phyloP scores from a whole-genome alignment of 495 filamentous ascomycete species.

The Amphirosellinia nigrospora region DNA sequence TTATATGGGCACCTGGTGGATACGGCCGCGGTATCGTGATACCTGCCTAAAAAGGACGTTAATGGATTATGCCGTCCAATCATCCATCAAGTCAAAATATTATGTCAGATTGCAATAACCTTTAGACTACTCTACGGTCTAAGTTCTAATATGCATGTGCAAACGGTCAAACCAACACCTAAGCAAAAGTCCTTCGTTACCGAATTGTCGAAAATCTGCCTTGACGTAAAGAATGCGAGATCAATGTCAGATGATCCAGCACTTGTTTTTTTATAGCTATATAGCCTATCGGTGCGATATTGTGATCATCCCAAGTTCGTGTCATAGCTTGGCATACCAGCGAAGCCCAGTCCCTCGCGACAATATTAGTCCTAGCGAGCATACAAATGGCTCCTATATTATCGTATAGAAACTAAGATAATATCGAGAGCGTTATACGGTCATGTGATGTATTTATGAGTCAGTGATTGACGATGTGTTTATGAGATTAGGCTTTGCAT shows the following conservation, averaged over 20 bases:
- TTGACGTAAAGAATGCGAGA: background rate
- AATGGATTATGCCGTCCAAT: background rate
- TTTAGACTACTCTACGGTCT: background rate
- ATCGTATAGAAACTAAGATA: background rate
- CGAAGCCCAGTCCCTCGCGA: background rate
- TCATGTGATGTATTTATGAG: background rate
- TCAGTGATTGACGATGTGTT: background rate
- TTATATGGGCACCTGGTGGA: constrained; percentile 3
- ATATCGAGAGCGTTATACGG: background rate
- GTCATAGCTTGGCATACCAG: too few relatives aligned
- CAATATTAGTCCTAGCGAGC: background rate
- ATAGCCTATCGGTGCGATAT: too few relatives aligned
- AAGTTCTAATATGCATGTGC: background rate
- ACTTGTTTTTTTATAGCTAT: background rate
- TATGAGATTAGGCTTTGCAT: background rate
- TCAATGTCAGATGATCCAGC: background rate
- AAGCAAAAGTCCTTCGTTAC: background rate
- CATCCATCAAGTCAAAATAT: background rate
- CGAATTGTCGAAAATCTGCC: background rate
- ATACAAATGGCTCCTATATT: background rate
- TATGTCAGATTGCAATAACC: too few relatives aligned
- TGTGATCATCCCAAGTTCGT: too few relatives aligned
- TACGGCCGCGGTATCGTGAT: too few relatives aligned
- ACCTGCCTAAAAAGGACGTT: constrained; percentile 2
- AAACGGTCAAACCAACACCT: background rate